These are phyloP conservation scores for Ilex paraguariensis DNA, from an alignment of 305 asterid genomes.

Conservation along the genomic window DNA sequence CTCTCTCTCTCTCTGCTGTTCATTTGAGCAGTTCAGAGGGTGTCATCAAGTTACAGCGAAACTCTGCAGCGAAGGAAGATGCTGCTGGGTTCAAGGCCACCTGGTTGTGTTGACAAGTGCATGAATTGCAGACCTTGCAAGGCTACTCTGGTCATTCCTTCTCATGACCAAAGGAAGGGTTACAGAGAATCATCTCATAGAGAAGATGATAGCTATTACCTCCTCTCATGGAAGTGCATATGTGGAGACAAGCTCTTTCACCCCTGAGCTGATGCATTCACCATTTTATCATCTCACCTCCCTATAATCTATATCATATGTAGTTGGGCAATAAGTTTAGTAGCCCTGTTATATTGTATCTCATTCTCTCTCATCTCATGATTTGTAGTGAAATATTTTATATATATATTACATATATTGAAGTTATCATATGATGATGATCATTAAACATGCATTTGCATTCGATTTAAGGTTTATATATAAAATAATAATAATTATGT, in stretches of 20 bases:
- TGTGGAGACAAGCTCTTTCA: constrained; percentile 56
- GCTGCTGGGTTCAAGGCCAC: constrained; percentile 37
- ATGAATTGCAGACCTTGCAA: constrained; percentile 33
- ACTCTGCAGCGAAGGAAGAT: constrained; percentile 5
- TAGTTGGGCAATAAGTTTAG: too few relatives aligned
- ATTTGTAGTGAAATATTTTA: too few relatives aligned
- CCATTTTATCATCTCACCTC: too few relatives aligned
- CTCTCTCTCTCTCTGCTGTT: too few relatives aligned
- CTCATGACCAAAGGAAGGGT: constrained; percentile 7
- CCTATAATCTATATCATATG: too few relatives aligned
- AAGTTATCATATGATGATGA: too few relatives aligned
- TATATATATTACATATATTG: too few relatives aligned
- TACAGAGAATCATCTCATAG: constrained; percentile 13
- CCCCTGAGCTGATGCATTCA: constrained; percentile 26
- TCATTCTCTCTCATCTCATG: too few relatives aligned
- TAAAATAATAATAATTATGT: too few relatives aligned
- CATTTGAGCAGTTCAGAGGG: constrained; percentile 9
- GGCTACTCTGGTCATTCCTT: constrained; percentile 28
- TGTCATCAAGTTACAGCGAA: constrained; percentile 10
- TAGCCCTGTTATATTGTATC: too few relatives aligned
- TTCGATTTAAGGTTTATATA: too few relatives aligned
- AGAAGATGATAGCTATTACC: constrained; percentile 59
- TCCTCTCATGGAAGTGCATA: constrained; percentile 70
- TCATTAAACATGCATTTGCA: too few relatives aligned
- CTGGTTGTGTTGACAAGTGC: constrained; percentile 32